Evolutionary conservation across 2,329 filamentous ascomycete species (phyloP), one percentile per base, ranked within the genome.

Genomic region (Cladophialophora yegresii): DNA sequence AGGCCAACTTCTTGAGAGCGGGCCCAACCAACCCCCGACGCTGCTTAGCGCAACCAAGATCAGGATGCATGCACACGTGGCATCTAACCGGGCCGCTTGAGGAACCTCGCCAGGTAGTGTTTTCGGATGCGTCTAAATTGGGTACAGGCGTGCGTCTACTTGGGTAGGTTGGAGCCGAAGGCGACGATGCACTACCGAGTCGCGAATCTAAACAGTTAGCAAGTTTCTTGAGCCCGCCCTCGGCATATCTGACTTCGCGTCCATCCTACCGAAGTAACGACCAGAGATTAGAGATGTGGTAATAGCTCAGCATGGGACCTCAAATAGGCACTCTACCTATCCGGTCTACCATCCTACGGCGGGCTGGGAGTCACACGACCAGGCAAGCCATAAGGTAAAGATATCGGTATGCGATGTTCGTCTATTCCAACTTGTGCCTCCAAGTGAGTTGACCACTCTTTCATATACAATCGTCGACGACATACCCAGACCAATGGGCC

Each of bases 371-470:
- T n/a, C n/a, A 20, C 47, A 50, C 22, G 22, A 5, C 2, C 22
- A 13, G 20, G 8, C 20, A 26, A 12, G 20, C 9, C 23, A 7
- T 9, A 50, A 50, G 16, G 47, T 26, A 28, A 50, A 22, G 20
- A 50, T 12, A 5, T 50, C 7, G 12, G 47, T 26, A 50, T 50
- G 51, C 28, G n/a, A 54, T 20, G 28, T 2, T 30, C 28, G 23
- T 54, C 51, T 54, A 54, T 33, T 54, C 51, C 51, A 54, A 33
- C 22, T 54, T 10, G 6, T 23, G 22, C 9, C 51, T 33, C 28
- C 51, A 32, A 30, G 12, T 28, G 12, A 20, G n/a, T 50, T 50
- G 20, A 9, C 9, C 47, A 10, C 7, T 50, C 20, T 26, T 28
- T 28, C 20, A 22, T 50, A 54, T 54, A 54, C 51, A 30, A 54